Conservation (phyloP, 768 basidiomycete genomes). For the Lentinus tigrinus region DNA sequence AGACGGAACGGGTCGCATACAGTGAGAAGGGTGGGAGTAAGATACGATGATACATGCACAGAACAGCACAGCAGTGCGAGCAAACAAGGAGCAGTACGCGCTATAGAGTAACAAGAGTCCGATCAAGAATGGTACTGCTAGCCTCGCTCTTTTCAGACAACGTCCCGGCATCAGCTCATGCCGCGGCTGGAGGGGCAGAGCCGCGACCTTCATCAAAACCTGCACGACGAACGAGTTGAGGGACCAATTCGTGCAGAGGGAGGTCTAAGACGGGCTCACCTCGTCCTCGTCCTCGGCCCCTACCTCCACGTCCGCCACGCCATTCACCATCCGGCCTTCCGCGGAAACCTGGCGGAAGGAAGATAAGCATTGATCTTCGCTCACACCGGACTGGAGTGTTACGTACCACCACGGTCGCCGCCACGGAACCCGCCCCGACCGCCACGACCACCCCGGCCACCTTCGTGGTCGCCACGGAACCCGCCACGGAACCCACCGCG, state of each 20-base stretch:
- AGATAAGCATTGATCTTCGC: background rate
- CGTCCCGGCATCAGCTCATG: background rate
- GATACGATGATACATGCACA: background rate
- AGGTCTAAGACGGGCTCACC: slow-evolving; percentile 15
- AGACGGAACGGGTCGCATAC: background rate
- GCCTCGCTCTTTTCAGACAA: background rate
- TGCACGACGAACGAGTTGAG: background rate
- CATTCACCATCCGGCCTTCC: slow-evolving; percentile 29
- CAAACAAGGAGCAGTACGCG: slow-evolving; percentile 5
- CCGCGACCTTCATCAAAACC: slow-evolving; percentile 25
- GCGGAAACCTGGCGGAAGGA: slow-evolving; percentile 20
- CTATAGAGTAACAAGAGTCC: background rate
- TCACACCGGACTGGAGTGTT: background rate
- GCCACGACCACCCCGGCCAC: slow-evolving; percentile 10
- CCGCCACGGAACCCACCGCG: slow-evolving; percentile 30
- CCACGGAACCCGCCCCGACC: slow-evolving; percentile 12
- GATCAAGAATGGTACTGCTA: background rate
- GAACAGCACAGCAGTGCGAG: background rate
- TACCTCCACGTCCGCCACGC: slow-evolving; percentile 30
- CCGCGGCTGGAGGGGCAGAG: slow-evolving; percentile 14
- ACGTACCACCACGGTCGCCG: slow-evolving; percentile 23
- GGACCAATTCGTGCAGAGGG: background rate
- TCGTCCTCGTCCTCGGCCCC: slow-evolving; percentile 33
- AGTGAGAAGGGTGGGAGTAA: background rate
- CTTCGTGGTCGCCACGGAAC: slow-evolving; percentile 16